Evolutionary conservation across 225 moss, liverwort and hornwort genomes (phyloP), one percentile per base, ranked within the genome.

Genomic region (Polytrichum commune): DNA sequence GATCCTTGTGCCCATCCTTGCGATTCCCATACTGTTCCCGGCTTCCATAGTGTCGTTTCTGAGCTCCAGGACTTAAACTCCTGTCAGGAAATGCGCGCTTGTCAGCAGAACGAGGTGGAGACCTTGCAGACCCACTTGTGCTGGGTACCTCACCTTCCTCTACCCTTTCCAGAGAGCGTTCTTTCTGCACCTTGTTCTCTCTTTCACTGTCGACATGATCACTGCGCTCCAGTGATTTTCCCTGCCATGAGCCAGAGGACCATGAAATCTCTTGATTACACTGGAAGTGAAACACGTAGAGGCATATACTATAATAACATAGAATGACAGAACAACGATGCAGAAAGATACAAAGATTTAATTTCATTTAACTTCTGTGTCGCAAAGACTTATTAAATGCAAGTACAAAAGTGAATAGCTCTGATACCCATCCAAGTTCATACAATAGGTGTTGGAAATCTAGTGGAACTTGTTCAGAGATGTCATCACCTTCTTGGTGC

Each of bases 71-170:
- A 78, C 83, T 86, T 68, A 83, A 70, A 67, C 80, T 86, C 61
- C 83, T 83, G 54, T 86, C 83, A 27, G 83, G 73, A 53, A 81
- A 65, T 54, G 83, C 73, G 38, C 78, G 80, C 78, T 83, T 86
- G 46, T 86, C 83, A 18, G 83, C 78, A 32, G 86, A 86, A 29
- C 86, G 83, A 6, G 79, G 82, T 67, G 86, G 83, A 78, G 86
- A 86, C 74, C 80, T 86, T n/a, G 78, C 57, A 9, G 78, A 80
- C 57, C 83, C 83, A 65, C 86, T 86, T 75, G 86, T 86, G 80
- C 86, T 86, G 18, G 86, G 86, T 27, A 86, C 86, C 78, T 86
- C 86, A 71, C 86, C 86, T 63, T 86, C 86, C 62, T 86, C 86
- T 8, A 74, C 80, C 80, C 86, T 86, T 68, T 86, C 86, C 13